These are phyloP conservation scores for Leccinum ochraceum DNA, from an alignment of 768 basidiomycete species.

Conservation along the genomic window DNA sequence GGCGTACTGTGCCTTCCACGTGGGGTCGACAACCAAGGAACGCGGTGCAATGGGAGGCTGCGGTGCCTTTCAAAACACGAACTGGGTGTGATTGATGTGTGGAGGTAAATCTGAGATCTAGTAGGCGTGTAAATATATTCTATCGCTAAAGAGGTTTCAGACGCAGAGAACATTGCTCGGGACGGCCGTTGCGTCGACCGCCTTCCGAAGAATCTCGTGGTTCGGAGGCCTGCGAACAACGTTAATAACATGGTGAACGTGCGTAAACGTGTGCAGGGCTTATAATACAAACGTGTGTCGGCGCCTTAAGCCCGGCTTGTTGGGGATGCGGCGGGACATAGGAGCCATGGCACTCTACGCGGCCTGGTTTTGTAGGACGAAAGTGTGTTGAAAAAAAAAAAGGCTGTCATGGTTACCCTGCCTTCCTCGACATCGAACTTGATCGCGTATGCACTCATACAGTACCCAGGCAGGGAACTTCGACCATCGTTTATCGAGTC, in stretches of 20 bases:
- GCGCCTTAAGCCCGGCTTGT: not conserved
- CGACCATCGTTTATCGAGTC: not conserved
- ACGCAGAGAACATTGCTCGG: conserved; percentile 27
- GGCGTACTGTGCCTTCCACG: conserved; percentile 31
- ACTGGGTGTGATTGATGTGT: conserved; percentile 22
- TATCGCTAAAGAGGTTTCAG: conserved; percentile 22
- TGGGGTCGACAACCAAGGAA: conserved; percentile 29
- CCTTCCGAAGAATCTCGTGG: conserved; percentile 22
- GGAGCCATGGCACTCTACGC: not conserved
- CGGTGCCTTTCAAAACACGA: conserved; percentile 8
- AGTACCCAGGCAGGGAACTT: not conserved
- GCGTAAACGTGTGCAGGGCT: not conserved
- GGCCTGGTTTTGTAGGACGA: not conserved
- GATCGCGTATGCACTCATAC: not conserved
- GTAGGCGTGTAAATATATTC: conserved; percentile 23
- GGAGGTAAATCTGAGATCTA: conserved; percentile 27
- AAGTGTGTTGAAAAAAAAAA: not conserved
- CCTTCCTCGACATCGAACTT: not conserved
- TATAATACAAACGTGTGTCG: not conserved
- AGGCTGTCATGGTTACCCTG: not conserved
- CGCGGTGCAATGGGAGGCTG: conserved; percentile 26
- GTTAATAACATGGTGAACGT: not conserved
- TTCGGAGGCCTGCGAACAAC: conserved; percentile 20
- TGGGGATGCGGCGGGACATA: not conserved
- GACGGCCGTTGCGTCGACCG: conserved; percentile 13